Conservation (phyloP, 2,329 filamentous ascomycete genomes). For the Fusarium oligoseptatum region DNA sequence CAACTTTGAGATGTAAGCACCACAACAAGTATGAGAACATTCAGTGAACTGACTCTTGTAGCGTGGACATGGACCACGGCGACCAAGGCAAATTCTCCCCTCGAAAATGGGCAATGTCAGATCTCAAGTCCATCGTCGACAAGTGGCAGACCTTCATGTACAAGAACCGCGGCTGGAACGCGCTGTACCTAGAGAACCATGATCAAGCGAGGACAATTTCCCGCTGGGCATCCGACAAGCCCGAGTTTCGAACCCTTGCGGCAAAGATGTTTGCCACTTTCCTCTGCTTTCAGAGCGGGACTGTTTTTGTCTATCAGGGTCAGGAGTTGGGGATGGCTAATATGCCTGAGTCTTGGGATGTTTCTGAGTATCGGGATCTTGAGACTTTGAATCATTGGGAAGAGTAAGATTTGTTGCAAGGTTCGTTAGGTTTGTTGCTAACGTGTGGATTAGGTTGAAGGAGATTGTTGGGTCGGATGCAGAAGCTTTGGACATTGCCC, state of each 20-base stretch:
- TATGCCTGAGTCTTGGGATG: conserved; percentile 61
- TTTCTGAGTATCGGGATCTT: conserved; percentile 57
- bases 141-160: conserved; percentile 60
- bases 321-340: conserved; percentile 73
- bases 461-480: conserved; percentile 1
- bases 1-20: conserved; percentile 63
- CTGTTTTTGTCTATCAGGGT: conserved; percentile 71
- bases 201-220: conserved; percentile 70
- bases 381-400: conserved; percentile 37
- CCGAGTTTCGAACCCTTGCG: conserved; percentile 47
- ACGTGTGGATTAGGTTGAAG: conserved; percentile 3
- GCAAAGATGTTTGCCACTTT: conserved; percentile 69
- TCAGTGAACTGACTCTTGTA: neutral
- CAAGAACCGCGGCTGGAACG: conserved; percentile 66
- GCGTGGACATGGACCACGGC: conserved; percentile 67
- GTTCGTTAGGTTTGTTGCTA: neutral
- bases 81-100: conserved; percentile 48
- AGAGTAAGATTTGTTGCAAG: conserved; percentile 5
- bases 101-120: conserved; percentile 27
- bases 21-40: neutral
- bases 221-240: conserved; percentile 53
- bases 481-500: conserved; percentile 14
- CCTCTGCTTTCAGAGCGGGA: conserved; percentile 55
- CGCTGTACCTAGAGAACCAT: conserved; percentile 74
- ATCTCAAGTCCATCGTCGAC: conserved; percentile 46